phyloP scores from a whole-genome alignment of 2,329 filamentous ascomycete genomes.

The Beauveria sp. region DNA sequence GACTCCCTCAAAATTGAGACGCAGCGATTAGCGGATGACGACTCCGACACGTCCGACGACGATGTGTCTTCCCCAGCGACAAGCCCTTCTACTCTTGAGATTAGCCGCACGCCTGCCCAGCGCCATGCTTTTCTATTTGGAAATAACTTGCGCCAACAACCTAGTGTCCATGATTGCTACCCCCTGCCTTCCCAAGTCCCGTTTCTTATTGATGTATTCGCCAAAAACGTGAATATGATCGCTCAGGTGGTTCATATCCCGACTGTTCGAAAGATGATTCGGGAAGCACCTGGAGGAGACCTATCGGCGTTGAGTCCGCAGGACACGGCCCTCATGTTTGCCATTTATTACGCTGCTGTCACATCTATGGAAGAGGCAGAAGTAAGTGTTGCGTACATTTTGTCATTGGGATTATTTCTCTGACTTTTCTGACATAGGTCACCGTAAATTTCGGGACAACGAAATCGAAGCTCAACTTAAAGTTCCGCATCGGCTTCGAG shows the following conservation, averaged over 20 bases:
- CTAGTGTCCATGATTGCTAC: slow-evolving; percentile 33
- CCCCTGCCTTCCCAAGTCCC: slow-evolving; percentile 49
- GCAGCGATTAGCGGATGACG: slow-evolving; percentile 22
- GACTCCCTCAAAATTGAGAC: slow-evolving; percentile 36
- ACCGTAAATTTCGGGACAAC: slow-evolving; percentile 40
- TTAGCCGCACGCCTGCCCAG: slow-evolving; percentile 34
- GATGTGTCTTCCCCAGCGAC: slow-evolving; percentile 22
- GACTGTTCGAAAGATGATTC: slow-evolving; percentile 30
- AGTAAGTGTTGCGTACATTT: slow-evolving; percentile 25
- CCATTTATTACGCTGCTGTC: slow-evolving; percentile 49
- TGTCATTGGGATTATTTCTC: neutral
- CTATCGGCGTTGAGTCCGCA: slow-evolving; percentile 28
- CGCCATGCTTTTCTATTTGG: slow-evolving; percentile 46
- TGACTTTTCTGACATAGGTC: slow-evolving; percentile 29
- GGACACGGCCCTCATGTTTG: slow-evolving; percentile 47
- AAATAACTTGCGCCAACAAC: slow-evolving; percentile 29
- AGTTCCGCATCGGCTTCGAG: slow-evolving; percentile 49
- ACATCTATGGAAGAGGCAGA: slow-evolving; percentile 52
- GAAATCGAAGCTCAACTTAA: slow-evolving; percentile 35
- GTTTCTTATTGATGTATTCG: slow-evolving; percentile 42
- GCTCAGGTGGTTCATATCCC: slow-evolving; percentile 39
- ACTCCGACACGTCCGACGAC: slow-evolving; percentile 32
- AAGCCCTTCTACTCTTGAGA: slow-evolving; percentile 29
- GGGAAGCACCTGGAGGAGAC: slow-evolving; percentile 26
- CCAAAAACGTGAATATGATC: slow-evolving; percentile 43